Evolutionary conservation across 1,284 basidiomycete genomes (phyloP).

Genomic region (Ustilago lituana): DNA sequence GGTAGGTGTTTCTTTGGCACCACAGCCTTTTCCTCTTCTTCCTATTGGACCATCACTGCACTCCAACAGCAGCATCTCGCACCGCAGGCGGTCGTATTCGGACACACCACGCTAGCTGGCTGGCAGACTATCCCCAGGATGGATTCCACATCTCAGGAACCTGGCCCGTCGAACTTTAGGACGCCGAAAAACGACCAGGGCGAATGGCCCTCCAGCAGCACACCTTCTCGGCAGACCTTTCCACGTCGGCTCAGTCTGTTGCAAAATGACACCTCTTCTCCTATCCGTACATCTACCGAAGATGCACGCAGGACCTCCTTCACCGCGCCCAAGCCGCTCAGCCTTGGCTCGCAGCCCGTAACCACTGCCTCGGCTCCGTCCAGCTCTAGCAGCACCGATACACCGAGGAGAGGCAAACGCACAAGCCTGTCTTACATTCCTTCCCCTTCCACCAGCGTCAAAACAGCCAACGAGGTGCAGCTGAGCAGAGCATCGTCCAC

Average conservation of each 20-base stretch:
- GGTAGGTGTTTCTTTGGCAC: no score
- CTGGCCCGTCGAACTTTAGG: constrained; percentile 14
- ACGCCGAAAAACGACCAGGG: constrained; percentile 28
- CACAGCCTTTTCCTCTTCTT: no score
- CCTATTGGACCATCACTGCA: no score
- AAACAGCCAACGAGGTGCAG: constrained; percentile 1
- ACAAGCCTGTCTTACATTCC: constrained; percentile 44
- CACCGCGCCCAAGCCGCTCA: constrained; percentile 24
- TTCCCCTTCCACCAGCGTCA: constrained; percentile 28
- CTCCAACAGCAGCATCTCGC: constrained; percentile 5
- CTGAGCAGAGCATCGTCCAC: constrained; percentile 13
- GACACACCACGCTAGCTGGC: constrained; percentile 25
- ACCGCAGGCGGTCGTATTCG: constrained; percentile 31
- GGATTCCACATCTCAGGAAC: constrained; percentile 13
- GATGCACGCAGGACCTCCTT: constrained; percentile 20
- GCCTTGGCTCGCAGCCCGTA: constrained; percentile 22
- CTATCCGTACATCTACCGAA: constrained; percentile 4
- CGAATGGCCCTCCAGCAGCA: constrained; percentile 14
- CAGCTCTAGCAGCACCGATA: constrained; percentile 5
- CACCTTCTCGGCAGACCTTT: constrained; percentile 21
- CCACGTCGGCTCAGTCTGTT: constrained; percentile 28
- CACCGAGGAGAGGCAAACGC: constrained; percentile 28
- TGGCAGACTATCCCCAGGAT: constrained; percentile 7
- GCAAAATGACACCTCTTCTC: constrained; percentile 24
- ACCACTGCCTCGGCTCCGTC: not conserved